These are phyloP conservation scores for Xylaria cubensis DNA, from an alignment of 495 filamentous ascomycete species.

Conservation along the genomic window DNA sequence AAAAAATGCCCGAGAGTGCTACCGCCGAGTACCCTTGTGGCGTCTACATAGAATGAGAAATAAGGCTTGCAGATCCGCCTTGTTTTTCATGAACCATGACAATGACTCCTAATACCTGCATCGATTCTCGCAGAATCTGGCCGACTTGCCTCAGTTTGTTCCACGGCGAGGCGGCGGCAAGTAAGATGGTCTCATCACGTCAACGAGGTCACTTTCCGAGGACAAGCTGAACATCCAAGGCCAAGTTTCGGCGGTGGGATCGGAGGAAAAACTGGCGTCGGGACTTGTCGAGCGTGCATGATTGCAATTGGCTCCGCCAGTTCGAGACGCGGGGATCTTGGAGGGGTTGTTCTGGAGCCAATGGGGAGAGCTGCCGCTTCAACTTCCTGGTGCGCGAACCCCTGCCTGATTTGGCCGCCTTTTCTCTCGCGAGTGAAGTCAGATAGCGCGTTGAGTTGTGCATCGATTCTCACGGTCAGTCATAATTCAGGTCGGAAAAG, in stretches of 20 bases:
- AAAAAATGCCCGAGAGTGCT: constrained; percentile 6
- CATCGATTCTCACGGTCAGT: too few species aligned
- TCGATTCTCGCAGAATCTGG: constrained; percentile 21
- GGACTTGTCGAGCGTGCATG: constrained; percentile 30
- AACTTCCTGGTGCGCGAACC: constrained; percentile 18
- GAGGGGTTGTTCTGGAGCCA: constrained; percentile 40
- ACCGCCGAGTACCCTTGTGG: not conserved
- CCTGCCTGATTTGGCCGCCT: constrained; percentile 17
- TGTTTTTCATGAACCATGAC: constrained; percentile 5
- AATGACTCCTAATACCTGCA: constrained; percentile 17
- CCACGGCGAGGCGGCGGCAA: constrained; percentile 2
- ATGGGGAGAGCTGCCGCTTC: constrained; percentile 41
- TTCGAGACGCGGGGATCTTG: constrained; percentile 42
- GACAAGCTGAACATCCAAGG: constrained; percentile 20
- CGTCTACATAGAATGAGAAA: not conserved
- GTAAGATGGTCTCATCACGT: constrained; percentile 2
- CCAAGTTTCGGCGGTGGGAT: constrained; percentile 28
- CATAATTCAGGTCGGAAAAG: not conserved
- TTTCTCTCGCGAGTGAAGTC: not conserved
- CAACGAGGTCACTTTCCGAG: constrained; percentile 24
- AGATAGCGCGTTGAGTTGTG: constrained; percentile 15
- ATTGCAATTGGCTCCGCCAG: constrained; percentile 22
- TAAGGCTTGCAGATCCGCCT: constrained; percentile 21
- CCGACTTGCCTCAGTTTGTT: not conserved
- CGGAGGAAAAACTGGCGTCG: constrained; percentile 22